Percentiles rank a stretch among this genome's conserved stretches.
These are phyloP conservation scores for Osmanthus fragrans DNA, from an alignment of 257 asterid genomes.

Conservation along the genomic window DNA sequence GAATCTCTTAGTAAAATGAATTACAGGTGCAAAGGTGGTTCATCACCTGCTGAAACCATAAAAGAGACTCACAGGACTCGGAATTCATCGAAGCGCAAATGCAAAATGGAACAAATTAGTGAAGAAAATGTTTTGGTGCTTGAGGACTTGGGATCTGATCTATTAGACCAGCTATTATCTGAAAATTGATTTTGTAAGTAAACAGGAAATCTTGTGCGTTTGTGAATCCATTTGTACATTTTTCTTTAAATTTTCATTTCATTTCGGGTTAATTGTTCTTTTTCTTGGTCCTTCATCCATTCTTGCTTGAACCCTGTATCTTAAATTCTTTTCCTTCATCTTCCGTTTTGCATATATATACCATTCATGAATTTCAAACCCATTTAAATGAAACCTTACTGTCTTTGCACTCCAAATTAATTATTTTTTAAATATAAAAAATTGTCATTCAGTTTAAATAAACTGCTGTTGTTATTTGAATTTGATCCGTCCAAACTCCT, in stretches of 20 bases:
- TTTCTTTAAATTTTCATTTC: not conserved
- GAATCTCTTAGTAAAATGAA: slow-evolving; percentile 36
- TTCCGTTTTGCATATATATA: not conserved
- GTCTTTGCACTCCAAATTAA: not conserved
- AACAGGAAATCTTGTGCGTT: not conserved
- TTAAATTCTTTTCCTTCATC: not conserved
- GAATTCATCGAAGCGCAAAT: not conserved
- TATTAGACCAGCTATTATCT: slow-evolving; percentile 36
- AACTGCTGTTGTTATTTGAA: too few relatives aligned
- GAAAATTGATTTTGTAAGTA: not conserved
- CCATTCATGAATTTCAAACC: not conserved
- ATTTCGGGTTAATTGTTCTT: not conserved
- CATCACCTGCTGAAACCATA: slow-evolving; percentile 39
- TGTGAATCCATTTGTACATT: not conserved
- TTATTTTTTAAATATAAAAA: too few relatives aligned
- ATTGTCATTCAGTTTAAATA: not conserved
- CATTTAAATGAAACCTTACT: not conserved
- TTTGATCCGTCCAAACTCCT: not conserved
- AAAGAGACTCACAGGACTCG: slow-evolving; percentile 36
- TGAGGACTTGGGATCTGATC: slow-evolving; percentile 40
- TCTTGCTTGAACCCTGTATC: not conserved
- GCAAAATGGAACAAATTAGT: not conserved
- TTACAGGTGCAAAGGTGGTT: slow-evolving; percentile 30
- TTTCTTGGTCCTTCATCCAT: not conserved
- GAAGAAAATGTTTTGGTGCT: slow-evolving; percentile 30